Evolutionary conservation across 495 filamentous ascomycete genomes (phyloP), one percentile per base, ranked within the genome.

Genomic region (Astrocystis sublimbata): DNA sequence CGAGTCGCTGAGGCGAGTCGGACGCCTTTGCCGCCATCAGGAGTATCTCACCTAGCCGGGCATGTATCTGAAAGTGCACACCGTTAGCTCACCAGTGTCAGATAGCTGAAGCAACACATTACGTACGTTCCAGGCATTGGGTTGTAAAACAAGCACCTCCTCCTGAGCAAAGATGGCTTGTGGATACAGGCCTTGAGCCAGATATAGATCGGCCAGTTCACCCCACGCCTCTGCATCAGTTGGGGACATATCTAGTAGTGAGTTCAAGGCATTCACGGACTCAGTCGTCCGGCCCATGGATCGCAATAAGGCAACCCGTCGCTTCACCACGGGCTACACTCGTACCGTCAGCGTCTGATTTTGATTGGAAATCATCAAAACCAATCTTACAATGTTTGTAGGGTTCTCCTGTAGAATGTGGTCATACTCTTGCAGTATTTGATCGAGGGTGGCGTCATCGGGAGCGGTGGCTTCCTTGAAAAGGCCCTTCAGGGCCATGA

Each of bases 211-310:
- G 33, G 90, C 83, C 65, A 98, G 81, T 78, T 98, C 94, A 54
- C 91, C 87, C 94, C 94, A 98, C 17, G 91, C 88, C 73, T 98
- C 94, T 10, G 88, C 88, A 78, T 98, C 96, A 7, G 91, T 97
- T 5, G 94, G 93, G 9, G 89, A 88, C 60, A 88, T 84, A 62
- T 92, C 87, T 42, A 98, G 81, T 30, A 97, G 79, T 60, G 87
- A 79, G 61, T 87, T 84, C 42, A 97, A 76, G 40, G 86, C 85
- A 53, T 85, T 78, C 47, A 91, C 89, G 12, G 94, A 91, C 60
- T 96, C 91, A 9, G 83, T 69, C 3, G 81, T 74, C 59, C 85
- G 83, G 21, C 83, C 84, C 64, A 96, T 79, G 30, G 89, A 89
- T 58, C 85, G 82, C 36, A 97, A 75, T 33, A 98, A 82, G 21